Evolutionary conservation across 176 grass and related monocot genomes (phyloP).

Genomic region (Avena atlantica): DNA sequence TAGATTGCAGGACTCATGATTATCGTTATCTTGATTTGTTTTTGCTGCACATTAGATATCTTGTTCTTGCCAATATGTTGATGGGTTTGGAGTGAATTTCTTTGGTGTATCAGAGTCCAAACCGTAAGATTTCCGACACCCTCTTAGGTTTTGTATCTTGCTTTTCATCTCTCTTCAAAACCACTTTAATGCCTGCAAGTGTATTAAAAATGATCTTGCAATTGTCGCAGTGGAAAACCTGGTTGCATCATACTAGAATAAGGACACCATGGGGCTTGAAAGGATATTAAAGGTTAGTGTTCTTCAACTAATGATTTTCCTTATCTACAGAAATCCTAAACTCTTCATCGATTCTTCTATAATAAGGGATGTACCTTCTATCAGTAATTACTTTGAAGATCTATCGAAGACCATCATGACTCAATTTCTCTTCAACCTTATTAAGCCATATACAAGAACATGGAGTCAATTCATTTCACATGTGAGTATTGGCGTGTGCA

Average conservation of each 20-base stretch:
- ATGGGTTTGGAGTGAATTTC: conserved; percentile 98
- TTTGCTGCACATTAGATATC: conserved; percentile 57
- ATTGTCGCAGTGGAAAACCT: conserved; percentile 89
- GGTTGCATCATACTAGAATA: conserved; percentile 94
- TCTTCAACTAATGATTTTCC: conserved; percentile 17
- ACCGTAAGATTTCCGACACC: conserved; percentile 60
- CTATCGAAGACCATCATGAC: conserved; percentile 98
- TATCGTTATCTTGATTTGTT: background rate
- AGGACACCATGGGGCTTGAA: conserved; percentile 95
- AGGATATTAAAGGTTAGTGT: conserved; percentile 87
- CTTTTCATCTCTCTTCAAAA: background rate
- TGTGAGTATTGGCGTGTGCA: conserved; percentile 44
- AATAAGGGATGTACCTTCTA: conserved; percentile 92
- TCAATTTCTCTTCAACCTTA: conserved; percentile 97
- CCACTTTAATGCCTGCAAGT: background rate
- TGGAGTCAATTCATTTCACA: conserved; percentile 93
- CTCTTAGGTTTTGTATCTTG: conserved; percentile 32
- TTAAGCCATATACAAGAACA: conserved; percentile 83
- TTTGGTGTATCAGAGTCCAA: conserved; percentile 86
- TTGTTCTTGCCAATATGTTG: conserved; percentile 96
- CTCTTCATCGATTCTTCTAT: conserved; percentile 45
- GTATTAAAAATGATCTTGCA: conserved; percentile 27
- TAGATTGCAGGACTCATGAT: background rate
- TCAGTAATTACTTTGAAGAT: conserved; percentile 97
- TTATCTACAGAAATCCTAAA: conserved; percentile 12